A percentile compares a stretch with the other conserved stretches of the same genome.
These are phyloP conservation scores for Aegle marmelos DNA, from an alignment of 345 rosid genomes.

Conservation along the genomic window DNA sequence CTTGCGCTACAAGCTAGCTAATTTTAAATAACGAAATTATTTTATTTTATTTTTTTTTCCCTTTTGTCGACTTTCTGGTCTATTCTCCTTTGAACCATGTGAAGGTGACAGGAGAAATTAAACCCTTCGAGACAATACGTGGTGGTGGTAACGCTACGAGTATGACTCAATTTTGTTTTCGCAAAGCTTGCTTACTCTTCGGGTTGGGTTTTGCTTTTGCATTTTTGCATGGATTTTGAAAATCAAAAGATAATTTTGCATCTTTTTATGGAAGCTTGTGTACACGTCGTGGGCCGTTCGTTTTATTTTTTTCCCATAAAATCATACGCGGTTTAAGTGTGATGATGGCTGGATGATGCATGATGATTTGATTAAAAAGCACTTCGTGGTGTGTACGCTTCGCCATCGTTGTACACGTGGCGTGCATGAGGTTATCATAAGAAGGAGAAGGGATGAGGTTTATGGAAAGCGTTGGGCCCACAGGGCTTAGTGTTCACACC, in stretches of 20 bases:
- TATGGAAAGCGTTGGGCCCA: not conserved
- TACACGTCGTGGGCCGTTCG: constrained; percentile 14
- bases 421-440: constrained; percentile 8
- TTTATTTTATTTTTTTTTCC: not conserved
- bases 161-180: not conserved
- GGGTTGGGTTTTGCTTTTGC: not conserved
- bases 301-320: not conserved
- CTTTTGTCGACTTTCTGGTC: constrained; percentile 26
- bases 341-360: constrained; percentile 13
- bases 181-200: too few species aligned
- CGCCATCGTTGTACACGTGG: constrained; percentile 28
- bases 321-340: constrained; percentile 24
- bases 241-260: not conserved
- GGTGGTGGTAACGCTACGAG: constrained; percentile 7
- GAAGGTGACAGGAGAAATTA: not conserved
- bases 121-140: constrained; percentile 18
- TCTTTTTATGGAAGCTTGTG: not conserved
- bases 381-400: constrained; percentile 21
- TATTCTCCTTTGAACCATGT: constrained; percentile 11
- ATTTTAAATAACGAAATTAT: not conserved
- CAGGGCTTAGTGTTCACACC: constrained; percentile 26
- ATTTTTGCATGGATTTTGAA: constrained; percentile 26
- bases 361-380: not conserved
- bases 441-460: not conserved
- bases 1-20: constrained; percentile 29